phyloP scores from a whole-genome alignment of 2,329 filamentous ascomycete genomes.

The Fusarium neocosmosporiellum region DNA sequence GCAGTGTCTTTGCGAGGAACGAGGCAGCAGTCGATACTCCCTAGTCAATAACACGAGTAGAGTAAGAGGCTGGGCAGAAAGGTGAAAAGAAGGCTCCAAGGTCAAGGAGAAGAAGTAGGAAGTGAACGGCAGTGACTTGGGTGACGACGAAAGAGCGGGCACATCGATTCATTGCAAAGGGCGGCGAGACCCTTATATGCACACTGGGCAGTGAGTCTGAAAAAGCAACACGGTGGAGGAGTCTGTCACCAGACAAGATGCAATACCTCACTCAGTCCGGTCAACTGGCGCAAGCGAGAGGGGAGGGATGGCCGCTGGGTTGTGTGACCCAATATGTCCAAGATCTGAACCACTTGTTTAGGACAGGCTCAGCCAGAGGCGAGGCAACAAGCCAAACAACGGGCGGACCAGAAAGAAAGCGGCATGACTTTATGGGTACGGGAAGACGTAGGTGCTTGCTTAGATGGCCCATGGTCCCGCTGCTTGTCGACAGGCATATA shows the following conservation, averaged over 20 bases:
- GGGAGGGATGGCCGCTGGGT: conserved; percentile 43
- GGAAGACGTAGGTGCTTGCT: conserved; percentile 34
- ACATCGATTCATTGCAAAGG: conserved; percentile 28
- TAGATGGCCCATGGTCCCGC: conserved; percentile 21
- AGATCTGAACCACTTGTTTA: conserved; percentile 52
- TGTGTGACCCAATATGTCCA: conserved; percentile 52
- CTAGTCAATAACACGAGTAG: conserved; percentile 11
- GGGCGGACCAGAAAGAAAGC: conserved; percentile 32
- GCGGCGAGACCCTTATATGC: conserved; percentile 41
- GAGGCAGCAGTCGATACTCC: conserved; percentile 2
- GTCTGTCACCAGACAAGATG: conserved; percentile 35
- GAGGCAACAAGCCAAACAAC: conserved; percentile 43
- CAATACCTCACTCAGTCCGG: conserved; percentile 34
- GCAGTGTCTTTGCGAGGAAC: not conserved
- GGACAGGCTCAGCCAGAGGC: conserved; percentile 49
- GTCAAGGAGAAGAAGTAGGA: conserved; percentile 6
- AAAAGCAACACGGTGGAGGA: conserved; percentile 42
- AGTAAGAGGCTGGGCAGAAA: conserved; percentile 1
- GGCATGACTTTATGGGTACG: conserved; percentile 41
- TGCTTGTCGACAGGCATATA: conserved; percentile 36
- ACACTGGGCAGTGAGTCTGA: conserved; percentile 36
- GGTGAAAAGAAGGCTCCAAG: not conserved
- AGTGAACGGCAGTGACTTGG: conserved; percentile 22
- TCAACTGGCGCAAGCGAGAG: conserved; percentile 43
- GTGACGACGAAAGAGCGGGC: conserved; percentile 14